phyloP scores from a whole-genome alignment of 78 protist genomes.

The Planoprotostelium fungivorum region DNA sequence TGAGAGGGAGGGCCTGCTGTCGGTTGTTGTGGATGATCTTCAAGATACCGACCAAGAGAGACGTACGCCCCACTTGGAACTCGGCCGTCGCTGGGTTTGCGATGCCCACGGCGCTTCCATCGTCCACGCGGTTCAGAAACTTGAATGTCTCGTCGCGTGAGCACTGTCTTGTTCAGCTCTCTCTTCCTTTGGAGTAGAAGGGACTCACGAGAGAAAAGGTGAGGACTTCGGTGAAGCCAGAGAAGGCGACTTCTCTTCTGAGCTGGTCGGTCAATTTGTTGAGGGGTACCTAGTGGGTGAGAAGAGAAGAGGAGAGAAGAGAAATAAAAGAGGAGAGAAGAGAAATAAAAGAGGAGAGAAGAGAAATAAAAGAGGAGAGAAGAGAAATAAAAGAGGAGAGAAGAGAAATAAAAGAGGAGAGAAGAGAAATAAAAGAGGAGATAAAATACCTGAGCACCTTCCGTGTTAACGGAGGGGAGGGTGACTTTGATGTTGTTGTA shows the following conservation, averaged over 20 bases:
- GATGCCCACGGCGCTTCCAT: conserved; percentile 54
- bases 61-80: conserved; percentile 77
- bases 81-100: conserved; percentile 79
- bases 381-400: too few species aligned
- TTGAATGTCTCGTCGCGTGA: conserved; percentile 74
- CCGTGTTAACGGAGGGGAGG: conserved; percentile 22
- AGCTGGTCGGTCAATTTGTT: conserved; percentile 78
- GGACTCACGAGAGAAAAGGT: conserved; percentile 70
- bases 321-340: too few species aligned
- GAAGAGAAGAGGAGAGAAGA: too few species aligned
- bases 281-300: conserved; percentile 82
- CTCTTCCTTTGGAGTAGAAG: background rate
- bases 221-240: conserved; percentile 90
- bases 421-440: too few species aligned
- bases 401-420: too few species aligned
- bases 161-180: conserved; percentile 26
- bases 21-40: conserved; percentile 76
- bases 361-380: too few species aligned
- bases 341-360: too few species aligned
- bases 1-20: conserved; percentile 72
- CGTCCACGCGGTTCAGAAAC: conserved; percentile 32
- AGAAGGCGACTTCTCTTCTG: conserved; percentile 75
- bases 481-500: conserved; percentile 72
- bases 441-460: conserved; percentile 42
- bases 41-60: conserved; percentile 86